Conservation (phyloP, 2,329 filamentous ascomycete genomes). For the Myriosclerotinia scirpicola region DNA sequence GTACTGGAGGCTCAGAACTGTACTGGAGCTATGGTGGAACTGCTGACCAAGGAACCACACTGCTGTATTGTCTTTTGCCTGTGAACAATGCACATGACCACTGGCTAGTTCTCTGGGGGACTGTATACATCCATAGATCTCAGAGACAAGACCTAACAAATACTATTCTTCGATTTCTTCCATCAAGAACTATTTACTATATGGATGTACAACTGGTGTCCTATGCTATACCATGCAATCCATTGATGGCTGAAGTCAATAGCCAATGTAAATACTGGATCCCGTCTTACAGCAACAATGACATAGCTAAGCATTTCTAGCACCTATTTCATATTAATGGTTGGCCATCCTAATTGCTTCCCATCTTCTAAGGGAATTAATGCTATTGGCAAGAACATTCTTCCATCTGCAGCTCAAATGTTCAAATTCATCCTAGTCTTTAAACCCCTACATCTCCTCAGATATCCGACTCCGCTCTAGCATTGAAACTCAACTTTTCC, state of each 20-base stretch:
- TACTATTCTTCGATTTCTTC: neutral
- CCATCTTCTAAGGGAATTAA: neutral
- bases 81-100: neutral
- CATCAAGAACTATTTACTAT: neutral
- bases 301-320: neutral
- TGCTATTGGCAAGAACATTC: neutral
- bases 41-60: neutral
- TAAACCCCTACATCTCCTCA: neutral
- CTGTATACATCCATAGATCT: neutral
- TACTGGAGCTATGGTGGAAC: neutral
- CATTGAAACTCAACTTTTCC: neutral
- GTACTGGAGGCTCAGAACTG: neutral
- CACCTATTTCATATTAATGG: neutral
- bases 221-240: neutral
- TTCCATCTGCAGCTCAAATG: no score
- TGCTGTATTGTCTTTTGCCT: constrained; percentile 1
- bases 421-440: neutral
- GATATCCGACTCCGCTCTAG: no score
- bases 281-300: neutral
- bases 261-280: neutral
- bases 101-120: neutral
- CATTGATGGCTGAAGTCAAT: neutral
- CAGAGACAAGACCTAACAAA: neutral
- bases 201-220: neutral
- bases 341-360: no score